These are phyloP conservation scores for Penicillium verrucosum DNA, from an alignment of 2,329 filamentous ascomycete genomes.

Conservation along the genomic window DNA sequence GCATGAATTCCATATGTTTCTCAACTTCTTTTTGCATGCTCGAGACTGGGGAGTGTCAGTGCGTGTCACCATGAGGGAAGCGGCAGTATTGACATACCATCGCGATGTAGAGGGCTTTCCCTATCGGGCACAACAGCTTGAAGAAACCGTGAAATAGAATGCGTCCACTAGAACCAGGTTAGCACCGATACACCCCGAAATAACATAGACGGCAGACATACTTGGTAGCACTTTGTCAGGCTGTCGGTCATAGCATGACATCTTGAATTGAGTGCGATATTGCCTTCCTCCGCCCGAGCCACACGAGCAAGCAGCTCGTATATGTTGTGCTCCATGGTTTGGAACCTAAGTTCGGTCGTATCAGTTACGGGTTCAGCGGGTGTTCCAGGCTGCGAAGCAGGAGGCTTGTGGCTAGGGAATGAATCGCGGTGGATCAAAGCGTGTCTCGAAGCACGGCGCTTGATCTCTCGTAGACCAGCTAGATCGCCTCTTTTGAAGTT, in stretches of 20 bases:
- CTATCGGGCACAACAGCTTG: conserved; percentile 69
- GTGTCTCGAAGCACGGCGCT: conserved; percentile 87
- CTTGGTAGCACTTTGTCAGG: conserved; percentile 67
- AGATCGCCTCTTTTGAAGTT: conserved; percentile 96
- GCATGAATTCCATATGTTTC: conserved; percentile 58
- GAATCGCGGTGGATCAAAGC: conserved; percentile 88
- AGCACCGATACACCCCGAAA: conserved; percentile 6
- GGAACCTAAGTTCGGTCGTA: conserved; percentile 69
- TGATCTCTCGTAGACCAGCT: conserved; percentile 88
- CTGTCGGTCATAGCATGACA: conserved; percentile 80
- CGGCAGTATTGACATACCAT: conserved; percentile 58
- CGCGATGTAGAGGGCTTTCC: conserved; percentile 74
- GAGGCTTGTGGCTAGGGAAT: conserved; percentile 73
- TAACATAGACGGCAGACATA: conserved; percentile 35
- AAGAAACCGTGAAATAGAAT: conserved; percentile 75
- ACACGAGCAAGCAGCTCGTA: conserved; percentile 77
- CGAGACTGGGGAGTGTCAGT: conserved; percentile 41
- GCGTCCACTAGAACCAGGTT: conserved; percentile 61
- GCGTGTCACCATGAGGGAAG: not conserved
- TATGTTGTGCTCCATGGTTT: conserved; percentile 73
- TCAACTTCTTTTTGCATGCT: conserved; percentile 62
- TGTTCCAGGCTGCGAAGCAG: conserved; percentile 75
- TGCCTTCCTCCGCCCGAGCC: conserved; percentile 77
- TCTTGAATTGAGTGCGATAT: conserved; percentile 73
- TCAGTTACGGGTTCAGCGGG: conserved; percentile 80